Base-by-base conservation (phyloP, 75 land plant species). In the Ceratopteris richardii region DNA sequence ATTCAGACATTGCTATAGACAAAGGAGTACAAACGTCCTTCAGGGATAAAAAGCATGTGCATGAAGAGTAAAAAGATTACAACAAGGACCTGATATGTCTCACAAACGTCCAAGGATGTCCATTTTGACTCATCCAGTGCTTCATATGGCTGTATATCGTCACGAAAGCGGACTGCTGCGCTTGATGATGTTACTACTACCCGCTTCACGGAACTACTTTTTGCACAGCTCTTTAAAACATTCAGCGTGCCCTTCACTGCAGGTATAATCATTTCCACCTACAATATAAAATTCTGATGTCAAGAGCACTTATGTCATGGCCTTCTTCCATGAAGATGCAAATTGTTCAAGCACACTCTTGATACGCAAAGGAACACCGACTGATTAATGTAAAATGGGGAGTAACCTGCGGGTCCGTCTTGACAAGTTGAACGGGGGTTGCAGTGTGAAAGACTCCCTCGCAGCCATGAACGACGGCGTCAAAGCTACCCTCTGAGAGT, bases 121-220 rank as follows among this genome's bases (percentile, higher is more conserved):
- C 99, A 95, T 22, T 66, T 68, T 14, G 76, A 68, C 63, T 90
- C 97, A 58, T 90, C 97, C 48, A 95, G 62, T 22, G 76, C 71
- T 1, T 63, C 48, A 27, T 75, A 56, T 0, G 83, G 75, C 31
- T 86, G 72, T 40, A 82, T 61, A 56, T 82, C 82, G 2, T 63
- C 74, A 60, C 84, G 82, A 29, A 56, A 73, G 42, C 99, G 74
- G 23, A 82, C 80, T 16, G 99, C 60, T 7, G 97, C 65, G 16
- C 94, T 81, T 10, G 99, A 95, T 0, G 99, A 95, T 7, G 99
- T 95, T 24, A 95, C 63, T 17, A 95, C 88, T 28, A 95, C 90
- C 7, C 96, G 80, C 52, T 64, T 83, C 7, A 90, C 80, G 12
- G 67, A 60, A n/a, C 73, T 70, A 23, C 74, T 76, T 62, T 64